A percentile compares a stretch with the other conserved stretches of the same genome.
Evolutionary conservation across 2,329 filamentous ascomycete genomes (phyloP).

Genomic region (Teratosphaeria pseudoeucalypti): DNA sequence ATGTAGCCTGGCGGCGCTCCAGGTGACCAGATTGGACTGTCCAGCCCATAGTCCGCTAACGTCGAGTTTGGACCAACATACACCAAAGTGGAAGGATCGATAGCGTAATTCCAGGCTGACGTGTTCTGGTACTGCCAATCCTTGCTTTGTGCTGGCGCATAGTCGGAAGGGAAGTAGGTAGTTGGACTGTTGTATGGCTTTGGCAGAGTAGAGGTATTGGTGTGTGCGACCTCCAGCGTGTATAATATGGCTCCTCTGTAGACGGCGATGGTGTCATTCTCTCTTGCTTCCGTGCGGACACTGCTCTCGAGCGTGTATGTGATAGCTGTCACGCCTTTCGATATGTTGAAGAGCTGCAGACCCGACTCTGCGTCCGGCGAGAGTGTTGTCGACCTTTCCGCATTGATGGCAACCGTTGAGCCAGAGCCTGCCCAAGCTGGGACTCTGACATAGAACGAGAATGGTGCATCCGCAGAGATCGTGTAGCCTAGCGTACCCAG

Average conservation of each 20-base stretch:
- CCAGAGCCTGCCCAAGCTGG: conserved; percentile 31
- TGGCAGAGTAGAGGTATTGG: conserved; percentile 13
- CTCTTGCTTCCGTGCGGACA: conserved; percentile 27
- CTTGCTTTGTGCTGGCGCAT: conserved; percentile 15
- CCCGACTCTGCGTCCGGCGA: conserved; percentile 28
- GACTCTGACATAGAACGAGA: conserved; percentile 38
- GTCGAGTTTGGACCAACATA: conserved; percentile 7
- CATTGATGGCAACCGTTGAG: conserved; percentile 6
- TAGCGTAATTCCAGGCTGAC: conserved; percentile 27
- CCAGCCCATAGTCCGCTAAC: conserved; percentile 6
- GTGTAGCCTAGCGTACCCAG: conserved; percentile 30
- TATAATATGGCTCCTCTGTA: conserved; percentile 29
- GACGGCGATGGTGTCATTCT: conserved; percentile 31
- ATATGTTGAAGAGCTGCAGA: conserved; percentile 29
- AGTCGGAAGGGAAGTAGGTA: conserved; percentile 4
- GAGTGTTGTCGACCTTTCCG: conserved; percentile 4
- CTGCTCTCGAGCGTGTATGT: conserved; percentile 25
- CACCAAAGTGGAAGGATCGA: conserved; percentile 25
- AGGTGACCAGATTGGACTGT: conserved; percentile 27
- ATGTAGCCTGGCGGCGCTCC: conserved; percentile 24
- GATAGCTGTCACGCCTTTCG: conserved; percentile 25
- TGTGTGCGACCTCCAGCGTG: conserved; percentile 23
- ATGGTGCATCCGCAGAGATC: conserved; percentile 26
- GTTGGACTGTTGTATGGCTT: conserved; percentile 8
- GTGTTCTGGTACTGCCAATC: conserved; percentile 23